Base-by-base conservation (phyloP, 805 yeast species). In the Babjeviella inositovora region DNA sequence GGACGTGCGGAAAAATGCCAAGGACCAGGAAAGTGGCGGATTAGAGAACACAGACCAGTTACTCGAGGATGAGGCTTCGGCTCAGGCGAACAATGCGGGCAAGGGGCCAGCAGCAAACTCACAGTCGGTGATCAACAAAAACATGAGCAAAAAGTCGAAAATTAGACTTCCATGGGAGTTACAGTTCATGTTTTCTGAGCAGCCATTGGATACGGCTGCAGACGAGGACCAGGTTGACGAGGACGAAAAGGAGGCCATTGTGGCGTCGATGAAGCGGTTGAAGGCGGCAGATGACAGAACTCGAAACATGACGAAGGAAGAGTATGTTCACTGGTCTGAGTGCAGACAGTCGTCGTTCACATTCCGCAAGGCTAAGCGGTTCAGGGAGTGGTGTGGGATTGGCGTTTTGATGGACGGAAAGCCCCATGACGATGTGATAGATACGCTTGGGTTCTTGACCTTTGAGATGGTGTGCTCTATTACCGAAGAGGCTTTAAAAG, bases 261-360 rank as follows among this genome's bases (percentile, higher is more conserved):
- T 74, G 14, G 90, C 93, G 0, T 81, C 93, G n/a, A 51, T 82
- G 45, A 82, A 84, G 44, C 57, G 96, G 28, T 60, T 90, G 33
- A 82, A 84, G 38, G 72, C 69, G 47, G 96, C 96, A 4, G 98
- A 90, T 47, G 95, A 90, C 24, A 61, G 98, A 31, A 90, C 98
- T 0, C 68, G 60, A 32, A 65, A 75, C 34, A 90, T 90, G 98
- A 90, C 98, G 1, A 76, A 72, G 40, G 95, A 90, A 38, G 98
- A 90, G 43, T 90, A 90, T 39, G 98, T 85, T 10, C 98, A 90
- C 44, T 90, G 97, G 96, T 80, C 94, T 8, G 98, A 90, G 41
- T 90, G 98, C 49, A 67, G 98, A 31, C 98, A 90, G 46, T 97
- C 97, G 2, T 74, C 92, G 28, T 90, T 90, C 45, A 90, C 98